A percentile compares a stretch with the other conserved stretches of the same genome.
Evolutionary conservation across 2,329 filamentous ascomycete genomes (phyloP).

Genomic region (Colletotrichum sansevieriae): DNA sequence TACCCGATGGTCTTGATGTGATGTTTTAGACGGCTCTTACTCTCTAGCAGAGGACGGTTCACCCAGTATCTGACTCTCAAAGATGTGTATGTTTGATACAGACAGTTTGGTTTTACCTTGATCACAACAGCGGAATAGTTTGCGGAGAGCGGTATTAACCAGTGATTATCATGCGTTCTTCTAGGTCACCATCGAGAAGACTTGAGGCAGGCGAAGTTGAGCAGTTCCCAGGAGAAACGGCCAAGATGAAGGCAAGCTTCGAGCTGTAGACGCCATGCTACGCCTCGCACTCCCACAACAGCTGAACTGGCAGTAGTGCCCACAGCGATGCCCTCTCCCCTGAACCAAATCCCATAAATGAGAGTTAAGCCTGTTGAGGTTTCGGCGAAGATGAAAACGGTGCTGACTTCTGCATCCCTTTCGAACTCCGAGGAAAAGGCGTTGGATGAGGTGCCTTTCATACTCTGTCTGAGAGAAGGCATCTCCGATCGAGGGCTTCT

Average conservation of each 20-base stretch:
- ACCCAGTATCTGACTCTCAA: too few relatives aligned
- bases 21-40: too few relatives aligned
- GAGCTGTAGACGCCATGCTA: slow-evolving; percentile 70
- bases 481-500: slow-evolving; percentile 72
- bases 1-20: slow-evolving; percentile 71
- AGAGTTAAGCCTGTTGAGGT: slow-evolving; percentile 64
- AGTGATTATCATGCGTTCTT: too few relatives aligned
- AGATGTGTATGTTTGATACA: too few relatives aligned
- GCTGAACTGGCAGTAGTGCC: slow-evolving; percentile 63
- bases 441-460: slow-evolving; percentile 77
- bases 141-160: too few relatives aligned
- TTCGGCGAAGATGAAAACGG: slow-evolving; percentile 82
- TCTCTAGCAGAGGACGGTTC: too few relatives aligned
- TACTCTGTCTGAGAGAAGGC: slow-evolving; percentile 76
- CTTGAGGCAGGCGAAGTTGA: slow-evolving; percentile 74
- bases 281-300: slow-evolving; percentile 61
- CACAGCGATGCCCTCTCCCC: too few relatives aligned
- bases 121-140: too few relatives aligned
- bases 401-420: slow-evolving; percentile 80
- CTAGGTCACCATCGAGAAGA: slow-evolving; percentile 69
- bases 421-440: slow-evolving; percentile 81
- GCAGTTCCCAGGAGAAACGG: slow-evolving; percentile 62
- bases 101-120: too few relatives aligned
- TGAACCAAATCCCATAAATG: too few relatives aligned
- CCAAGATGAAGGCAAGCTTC: slow-evolving; percentile 72